A percentile compares a stretch with the other conserved stretches of the same genome.
phyloP scores from a whole-genome alignment of 768 basidiomycete genomes.

The Suillus decipiens region DNA sequence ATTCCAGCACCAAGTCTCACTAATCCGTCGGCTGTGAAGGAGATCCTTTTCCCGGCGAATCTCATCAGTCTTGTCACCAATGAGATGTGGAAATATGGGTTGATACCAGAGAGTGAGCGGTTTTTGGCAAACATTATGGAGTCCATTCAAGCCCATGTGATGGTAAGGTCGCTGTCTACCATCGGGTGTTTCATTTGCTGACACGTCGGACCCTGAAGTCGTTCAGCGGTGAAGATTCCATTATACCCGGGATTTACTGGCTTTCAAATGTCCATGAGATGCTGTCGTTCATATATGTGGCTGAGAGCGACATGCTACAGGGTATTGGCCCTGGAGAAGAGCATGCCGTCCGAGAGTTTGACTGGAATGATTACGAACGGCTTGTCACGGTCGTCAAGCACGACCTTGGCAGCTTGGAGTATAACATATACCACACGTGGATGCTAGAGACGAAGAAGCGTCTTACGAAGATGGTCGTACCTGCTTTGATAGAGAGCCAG shows the following conservation, averaged over 20 bases:
- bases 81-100: conserved; percentile 99
- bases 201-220: conserved; percentile 48
- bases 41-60: conserved; percentile 98
- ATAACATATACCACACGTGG: conserved; percentile 99
- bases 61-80: conserved; percentile 98
- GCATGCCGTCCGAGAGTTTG: conserved; percentile 86
- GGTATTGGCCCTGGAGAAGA: conserved; percentile 97
- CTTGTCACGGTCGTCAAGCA: conserved; percentile 98
- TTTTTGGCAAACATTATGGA: conserved; percentile 99
- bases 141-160: conserved; percentile 94
- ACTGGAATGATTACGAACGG: conserved; percentile 96
- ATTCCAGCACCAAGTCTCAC: conserved; percentile 89
- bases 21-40: conserved; percentile 92
- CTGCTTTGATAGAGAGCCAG: conserved; percentile 97
- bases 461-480: conserved; percentile 96
- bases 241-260: conserved; percentile 98
- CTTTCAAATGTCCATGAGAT: conserved; percentile 99
- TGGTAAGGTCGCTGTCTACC: conserved; percentile 59
- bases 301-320: conserved; percentile 98
- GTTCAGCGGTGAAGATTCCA: conserved; percentile 91
- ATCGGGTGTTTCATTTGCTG: conserved; percentile 1
- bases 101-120: conserved; percentile 94
- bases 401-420: conserved; percentile 96
- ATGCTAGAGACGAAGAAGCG: conserved; percentile 98
- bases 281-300: conserved; percentile 97